Base-by-base conservation (phyloP, 306 rosid genomes). In the Crataegus laevigata region DNA sequence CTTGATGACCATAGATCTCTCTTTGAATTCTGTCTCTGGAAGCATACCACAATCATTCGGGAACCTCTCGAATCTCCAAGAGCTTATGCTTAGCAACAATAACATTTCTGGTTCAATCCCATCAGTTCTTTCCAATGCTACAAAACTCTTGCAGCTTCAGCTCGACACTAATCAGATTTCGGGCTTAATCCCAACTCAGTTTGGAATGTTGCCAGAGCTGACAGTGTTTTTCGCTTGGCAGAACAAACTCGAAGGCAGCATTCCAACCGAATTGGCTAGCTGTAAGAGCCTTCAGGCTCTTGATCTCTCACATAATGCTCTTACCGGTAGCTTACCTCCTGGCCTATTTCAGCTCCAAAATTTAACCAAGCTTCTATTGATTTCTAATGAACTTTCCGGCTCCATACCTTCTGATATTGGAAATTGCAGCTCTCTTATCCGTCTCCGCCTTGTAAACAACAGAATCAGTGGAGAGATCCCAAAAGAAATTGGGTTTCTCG, bases 31-130 rank as follows among this genome's bases (percentile, higher is more conserved):
- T 74, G 57, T 93, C n/a, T 91, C 93, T 38, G 97, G 97, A 68
- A 79, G 70, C 71, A 82, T 93, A 34, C 98, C 98, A n/a, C 66
- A 30, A 21, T 89, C 89, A 75, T 84, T 93, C 13, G 92, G 96
- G 57, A 60, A 76, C 62, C 88, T 93, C 36, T 79, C 87, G 13
- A 72, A 82, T 79, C 96, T 93, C 58, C 93, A 91, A 64, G 98
- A 91, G 81, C 90, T 93, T 69, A 91, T 93, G 96, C 83, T 93
- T 25, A 93, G 98, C 73, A 87, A 85, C 74, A 93, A 93, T 71
- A 91, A 93, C 68, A 70, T 93, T 38, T 89, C 96, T 36, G 91
- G 98, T 55, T 86, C 96, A 24, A 88, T 93, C 80, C 96, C 98
- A 3, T 75, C 87, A 3, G 66, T 71, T 36, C 75, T 91, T 70